Evolutionary conservation across 2,329 filamentous ascomycete genomes (phyloP), one percentile per base, ranked within the genome.

Genomic region (Celoporthe dispersa): DNA sequence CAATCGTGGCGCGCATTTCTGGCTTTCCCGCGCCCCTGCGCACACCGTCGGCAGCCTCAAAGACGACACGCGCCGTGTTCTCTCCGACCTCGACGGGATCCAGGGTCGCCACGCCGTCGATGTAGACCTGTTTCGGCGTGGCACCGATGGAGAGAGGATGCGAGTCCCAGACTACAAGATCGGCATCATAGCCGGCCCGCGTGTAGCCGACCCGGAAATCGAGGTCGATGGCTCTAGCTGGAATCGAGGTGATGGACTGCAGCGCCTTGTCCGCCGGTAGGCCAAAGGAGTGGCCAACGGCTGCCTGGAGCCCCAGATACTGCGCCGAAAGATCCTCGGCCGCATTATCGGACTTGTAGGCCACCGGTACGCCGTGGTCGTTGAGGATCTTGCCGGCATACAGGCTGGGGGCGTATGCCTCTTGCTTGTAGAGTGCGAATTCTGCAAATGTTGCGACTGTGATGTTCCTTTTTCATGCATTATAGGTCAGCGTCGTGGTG

Each of bases 161-260:
- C 0, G 79, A 79, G 69, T 85, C 81, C 84, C 84, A 86, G 5
- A 85, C 77, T 5, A 84, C 84, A 39, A 86, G 73, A 69, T 86
- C 84, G 19, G 84, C 84, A 73, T 86, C 84, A 69, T 84, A 85
- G 4, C 84, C 83, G 3, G 80, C 74, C 19, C 79, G 79, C 11
- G 77, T 77, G 69, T 81, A 84, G 2, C 84, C 84, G 3, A 85
- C 78, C 1, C 84, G 80, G 69, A 83, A 76, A 60, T 80, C 79
- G 35, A 83, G 77, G 44, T 82, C 80, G 1, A 85, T 74, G 2
- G 82, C 80, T 14, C 77, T 79, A 5, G 84, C 84, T 4, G 84
- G 84, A 1, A 84, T 77, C 3, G 82, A 84, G 0, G 83, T 85
- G 7, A 85, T 80, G 4, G 82, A 79, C 66, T 81, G 79, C 19